phyloP scores from a whole-genome alignment of 2,329 filamentous ascomycete species.

The Colletotrichum graminicola region DNA sequence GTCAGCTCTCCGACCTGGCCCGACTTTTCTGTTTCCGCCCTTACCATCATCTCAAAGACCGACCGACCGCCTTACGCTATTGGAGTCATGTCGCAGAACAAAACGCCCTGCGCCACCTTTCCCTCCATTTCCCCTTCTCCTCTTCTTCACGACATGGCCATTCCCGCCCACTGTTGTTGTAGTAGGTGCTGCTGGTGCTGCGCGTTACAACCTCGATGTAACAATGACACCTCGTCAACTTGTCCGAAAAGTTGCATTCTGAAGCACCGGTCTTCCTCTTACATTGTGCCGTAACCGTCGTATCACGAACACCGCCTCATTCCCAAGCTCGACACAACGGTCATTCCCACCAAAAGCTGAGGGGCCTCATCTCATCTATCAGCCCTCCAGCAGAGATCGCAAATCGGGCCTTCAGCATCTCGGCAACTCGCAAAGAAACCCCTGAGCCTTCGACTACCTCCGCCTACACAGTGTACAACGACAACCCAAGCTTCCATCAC shows the following conservation, averaged over 20 bases:
- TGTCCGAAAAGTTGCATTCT: conserved; percentile 3
- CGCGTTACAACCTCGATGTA: conserved; percentile 1
- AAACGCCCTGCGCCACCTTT: conserved; percentile 36
- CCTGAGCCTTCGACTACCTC: not conserved
- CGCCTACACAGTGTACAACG: not conserved
- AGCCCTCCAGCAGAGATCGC: not conserved
- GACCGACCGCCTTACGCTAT: conserved; percentile 1
- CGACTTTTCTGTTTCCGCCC: conserved; percentile 6
- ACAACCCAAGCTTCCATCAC: not conserved
- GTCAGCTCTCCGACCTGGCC: conserved; percentile 13
- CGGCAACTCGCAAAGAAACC: not conserved
- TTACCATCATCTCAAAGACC: not conserved
- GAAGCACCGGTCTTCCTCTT: not conserved
- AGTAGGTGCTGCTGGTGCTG: not conserved
- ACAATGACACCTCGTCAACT: conserved; percentile 1
- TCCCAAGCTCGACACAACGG: not conserved
- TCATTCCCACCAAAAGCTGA: not conserved
- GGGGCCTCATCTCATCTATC: not conserved
- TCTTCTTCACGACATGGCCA: conserved; percentile 8
- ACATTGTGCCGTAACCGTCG: not conserved
- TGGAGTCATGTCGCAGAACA: conserved; percentile 34
- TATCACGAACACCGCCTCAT: not conserved
- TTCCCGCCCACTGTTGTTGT: not conserved
- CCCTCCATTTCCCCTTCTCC: conserved; percentile 2
- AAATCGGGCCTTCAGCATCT: not conserved